Evolutionary conservation across 2,329 filamentous ascomycete genomes (phyloP).

Genomic region (Colletotrichum sp.): DNA sequence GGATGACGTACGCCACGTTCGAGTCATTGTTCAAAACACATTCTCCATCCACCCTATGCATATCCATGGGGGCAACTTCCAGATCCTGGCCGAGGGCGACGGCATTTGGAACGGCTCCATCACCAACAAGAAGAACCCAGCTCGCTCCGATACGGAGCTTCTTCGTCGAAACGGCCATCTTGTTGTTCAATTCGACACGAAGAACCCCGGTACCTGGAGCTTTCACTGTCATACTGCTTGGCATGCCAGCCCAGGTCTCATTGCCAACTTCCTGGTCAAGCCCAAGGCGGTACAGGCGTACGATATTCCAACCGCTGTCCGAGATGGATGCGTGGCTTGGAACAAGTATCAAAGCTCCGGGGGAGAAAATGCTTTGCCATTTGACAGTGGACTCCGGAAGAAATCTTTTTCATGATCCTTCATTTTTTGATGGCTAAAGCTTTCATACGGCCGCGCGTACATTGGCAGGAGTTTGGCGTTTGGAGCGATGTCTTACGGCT

Average conservation of each 20-base stretch:
- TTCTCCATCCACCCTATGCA: conserved; percentile 68
- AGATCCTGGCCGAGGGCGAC: conserved; percentile 46
- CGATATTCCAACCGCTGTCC: background rate
- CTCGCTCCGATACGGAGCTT: conserved; percentile 7
- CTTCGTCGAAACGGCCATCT: conserved; percentile 33
- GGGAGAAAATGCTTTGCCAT: background rate
- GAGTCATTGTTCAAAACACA: conserved; percentile 63
- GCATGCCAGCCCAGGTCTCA: conserved; percentile 35
- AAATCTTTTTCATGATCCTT: background rate
- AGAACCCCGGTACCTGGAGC: conserved; percentile 51
- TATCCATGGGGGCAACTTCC: conserved; percentile 66
- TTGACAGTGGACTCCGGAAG: conserved; percentile 9
- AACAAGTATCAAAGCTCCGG: background rate
- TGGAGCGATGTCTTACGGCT: background rate
- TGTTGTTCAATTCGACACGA: conserved; percentile 48
- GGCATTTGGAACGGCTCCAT: conserved; percentile 25
- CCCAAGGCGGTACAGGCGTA: background rate
- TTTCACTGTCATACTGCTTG: conserved; percentile 58
- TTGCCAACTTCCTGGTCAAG: conserved; percentile 10
- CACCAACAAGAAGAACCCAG: conserved; percentile 3
- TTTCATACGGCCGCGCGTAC: rapidly evolving
- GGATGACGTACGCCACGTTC: conserved; percentile 38
- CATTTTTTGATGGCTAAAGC: background rate
- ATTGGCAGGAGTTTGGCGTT: background rate
- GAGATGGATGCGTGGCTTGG: conserved; percentile 9